These are phyloP conservation scores for Glycyrrhiza uralensis DNA, from an alignment of 306 rosid genomes.

Conservation along the genomic window DNA sequence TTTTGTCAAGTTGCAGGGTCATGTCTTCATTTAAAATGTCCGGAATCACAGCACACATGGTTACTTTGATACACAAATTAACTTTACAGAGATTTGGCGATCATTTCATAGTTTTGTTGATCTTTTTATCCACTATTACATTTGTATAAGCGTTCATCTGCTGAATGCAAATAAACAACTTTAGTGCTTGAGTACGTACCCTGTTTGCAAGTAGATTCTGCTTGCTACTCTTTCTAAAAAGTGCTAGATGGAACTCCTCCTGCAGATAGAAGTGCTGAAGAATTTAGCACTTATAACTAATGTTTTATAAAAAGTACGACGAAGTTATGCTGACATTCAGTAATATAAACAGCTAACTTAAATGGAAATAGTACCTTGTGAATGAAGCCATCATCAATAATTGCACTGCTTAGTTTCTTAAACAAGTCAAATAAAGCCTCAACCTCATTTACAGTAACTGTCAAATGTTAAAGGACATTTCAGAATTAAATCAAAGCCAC, in stretches of 20 bases:
- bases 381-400: slow-evolving; percentile 54
- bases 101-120: background rate
- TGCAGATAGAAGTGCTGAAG: slow-evolving; percentile 24
- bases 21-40: background rate
- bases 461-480: slow-evolving; percentile 10
- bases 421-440: slow-evolving; percentile 62
- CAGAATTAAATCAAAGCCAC: background rate
- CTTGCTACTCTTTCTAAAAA: slow-evolving; percentile 40
- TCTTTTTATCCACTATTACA: background rate
- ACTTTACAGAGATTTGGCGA: background rate
- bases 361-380: slow-evolving; percentile 63
- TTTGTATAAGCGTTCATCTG: background rate
- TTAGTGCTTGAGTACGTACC: slow-evolving; percentile 33
- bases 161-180: background rate
- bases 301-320: background rate
- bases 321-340: background rate
- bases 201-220: slow-evolving; percentile 64
- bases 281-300: background rate
- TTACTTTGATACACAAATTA: background rate
- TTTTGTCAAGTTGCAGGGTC: background rate
- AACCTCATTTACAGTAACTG: slow-evolving; percentile 79
- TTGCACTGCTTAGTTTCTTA: slow-evolving; percentile 60
- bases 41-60: background rate
- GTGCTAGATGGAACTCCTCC: slow-evolving; percentile 77
- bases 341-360: background rate